phyloP scores from a whole-genome alignment of 2,329 filamentous ascomycete genomes.

The Septoria linicola region DNA sequence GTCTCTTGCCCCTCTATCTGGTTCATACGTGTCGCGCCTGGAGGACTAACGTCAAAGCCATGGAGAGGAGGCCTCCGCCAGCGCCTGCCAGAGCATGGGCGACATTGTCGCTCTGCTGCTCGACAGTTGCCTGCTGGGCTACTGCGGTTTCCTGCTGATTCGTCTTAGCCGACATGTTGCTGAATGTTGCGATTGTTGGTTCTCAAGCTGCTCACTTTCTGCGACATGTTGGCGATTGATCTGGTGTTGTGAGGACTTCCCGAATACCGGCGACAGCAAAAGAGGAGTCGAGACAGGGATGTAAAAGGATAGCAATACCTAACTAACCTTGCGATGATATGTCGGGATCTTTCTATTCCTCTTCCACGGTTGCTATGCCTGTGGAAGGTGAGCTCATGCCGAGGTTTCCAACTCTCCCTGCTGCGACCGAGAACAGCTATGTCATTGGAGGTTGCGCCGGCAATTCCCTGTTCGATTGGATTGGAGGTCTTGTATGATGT shows the following conservation, averaged over 20 bases:
- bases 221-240: slow-evolving; percentile 15
- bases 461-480: no score
- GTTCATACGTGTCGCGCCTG: slow-evolving; percentile 3
- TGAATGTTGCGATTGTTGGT: neutral
- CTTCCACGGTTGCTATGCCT: slow-evolving; percentile 14
- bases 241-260: neutral
- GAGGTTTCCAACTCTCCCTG: slow-evolving; percentile 7
- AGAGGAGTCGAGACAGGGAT: slow-evolving; percentile 12
- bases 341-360: slow-evolving; percentile 11
- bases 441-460: no score
- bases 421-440: neutral
- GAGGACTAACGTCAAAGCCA: slow-evolving; percentile 77
- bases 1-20: slow-evolving; percentile 13
- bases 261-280: slow-evolving; percentile 10
- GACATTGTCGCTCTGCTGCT: slow-evolving; percentile 92
- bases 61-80: slow-evolving; percentile 90
- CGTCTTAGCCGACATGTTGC: slow-evolving; percentile 14
- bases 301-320: neutral
- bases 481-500: no score
- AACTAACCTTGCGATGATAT: slow-evolving; percentile 6
- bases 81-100: slow-evolving; percentile 91
- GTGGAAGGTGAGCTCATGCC: slow-evolving; percentile 13
- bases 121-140: slow-evolving; percentile 55
- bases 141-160: slow-evolving; percentile 12
- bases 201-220: slow-evolving; percentile 13